phyloP scores from a whole-genome alignment of 805 yeast genomes.

The Yamadazyma ubonensis region DNA sequence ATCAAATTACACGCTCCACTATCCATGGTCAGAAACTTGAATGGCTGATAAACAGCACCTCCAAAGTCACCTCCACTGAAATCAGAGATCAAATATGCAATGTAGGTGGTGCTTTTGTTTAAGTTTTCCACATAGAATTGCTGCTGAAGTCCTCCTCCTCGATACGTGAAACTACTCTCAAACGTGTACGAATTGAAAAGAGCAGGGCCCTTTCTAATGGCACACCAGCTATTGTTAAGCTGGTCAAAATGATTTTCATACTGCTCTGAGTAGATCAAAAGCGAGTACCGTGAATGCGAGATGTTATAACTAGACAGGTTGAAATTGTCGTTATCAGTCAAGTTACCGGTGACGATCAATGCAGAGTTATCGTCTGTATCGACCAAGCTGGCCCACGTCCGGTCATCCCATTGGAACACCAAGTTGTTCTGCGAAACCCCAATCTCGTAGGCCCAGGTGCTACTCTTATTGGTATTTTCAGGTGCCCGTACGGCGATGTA shows the following conservation, averaged over 20 bases:
- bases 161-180: conserved; percentile 37
- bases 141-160: conserved; percentile 53
- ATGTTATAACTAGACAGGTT: conserved; percentile 20
- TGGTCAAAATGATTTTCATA: conserved; percentile 33
- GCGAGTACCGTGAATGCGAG: conserved; percentile 29
- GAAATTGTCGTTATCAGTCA: conserved; percentile 23
- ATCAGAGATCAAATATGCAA: conserved; percentile 61
- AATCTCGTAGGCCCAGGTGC: conserved; percentile 61
- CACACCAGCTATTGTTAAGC: conserved; percentile 67
- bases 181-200: conserved; percentile 22
- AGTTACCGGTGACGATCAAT: conserved; percentile 59
- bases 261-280: conserved; percentile 50
- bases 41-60: conserved; percentile 59
- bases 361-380: conserved; percentile 74
- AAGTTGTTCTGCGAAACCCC: conserved; percentile 64
- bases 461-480: conserved; percentile 32
- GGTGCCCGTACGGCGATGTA: conserved; percentile 44
- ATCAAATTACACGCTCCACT: conserved; percentile 67
- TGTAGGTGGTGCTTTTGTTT: conserved; percentile 58
- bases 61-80: conserved; percentile 46
- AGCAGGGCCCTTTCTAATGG: conserved; percentile 55
- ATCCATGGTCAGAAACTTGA: conserved; percentile 55
- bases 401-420: conserved; percentile 67
- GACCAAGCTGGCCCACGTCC: conserved; percentile 53
- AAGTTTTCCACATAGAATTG: conserved; percentile 64